phyloP scores from a whole-genome alignment of 345 rosid genomes.

The Microcos paniculata region DNA sequence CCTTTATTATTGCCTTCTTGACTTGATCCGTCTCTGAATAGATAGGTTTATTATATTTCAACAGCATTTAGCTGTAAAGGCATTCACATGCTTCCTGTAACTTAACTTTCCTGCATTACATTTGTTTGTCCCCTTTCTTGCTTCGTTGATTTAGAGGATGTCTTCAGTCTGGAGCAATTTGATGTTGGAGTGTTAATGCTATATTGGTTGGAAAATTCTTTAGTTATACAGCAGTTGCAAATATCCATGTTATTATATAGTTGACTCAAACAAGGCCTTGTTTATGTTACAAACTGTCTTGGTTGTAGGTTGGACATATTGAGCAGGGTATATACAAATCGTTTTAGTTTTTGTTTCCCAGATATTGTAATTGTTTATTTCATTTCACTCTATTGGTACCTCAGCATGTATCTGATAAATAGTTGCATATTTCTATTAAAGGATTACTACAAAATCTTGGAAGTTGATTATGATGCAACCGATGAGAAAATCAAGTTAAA shows the following conservation, averaged over 20 bases:
- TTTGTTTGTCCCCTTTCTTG: background rate
- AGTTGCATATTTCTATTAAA: conserved; percentile 25
- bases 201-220: background rate
- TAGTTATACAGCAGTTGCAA: background rate
- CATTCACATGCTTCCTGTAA: background rate
- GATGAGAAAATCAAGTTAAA: conserved; percentile 70
- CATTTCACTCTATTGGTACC: background rate
- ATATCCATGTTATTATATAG: no score
- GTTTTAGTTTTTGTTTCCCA: background rate
- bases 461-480: conserved; percentile 83
- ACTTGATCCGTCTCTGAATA: background rate
- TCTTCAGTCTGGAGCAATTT: background rate
- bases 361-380: background rate
- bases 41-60: background rate
- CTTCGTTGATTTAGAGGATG: background rate
- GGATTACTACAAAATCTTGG: conserved; percentile 82
- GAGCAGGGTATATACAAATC: background rate
- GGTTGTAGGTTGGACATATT: background rate
- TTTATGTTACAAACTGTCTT: background rate
- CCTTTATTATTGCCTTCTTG: background rate
- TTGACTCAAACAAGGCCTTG: background rate
- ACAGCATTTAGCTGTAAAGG: background rate
- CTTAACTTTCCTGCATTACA: background rate
- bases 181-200: background rate
- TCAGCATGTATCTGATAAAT: conserved; percentile 16